Percentiles rank a stretch among this genome's conserved stretches.
phyloP scores from a whole-genome alignment of 1,284 basidiomycete genomes.

The Naganishia sp. region DNA sequence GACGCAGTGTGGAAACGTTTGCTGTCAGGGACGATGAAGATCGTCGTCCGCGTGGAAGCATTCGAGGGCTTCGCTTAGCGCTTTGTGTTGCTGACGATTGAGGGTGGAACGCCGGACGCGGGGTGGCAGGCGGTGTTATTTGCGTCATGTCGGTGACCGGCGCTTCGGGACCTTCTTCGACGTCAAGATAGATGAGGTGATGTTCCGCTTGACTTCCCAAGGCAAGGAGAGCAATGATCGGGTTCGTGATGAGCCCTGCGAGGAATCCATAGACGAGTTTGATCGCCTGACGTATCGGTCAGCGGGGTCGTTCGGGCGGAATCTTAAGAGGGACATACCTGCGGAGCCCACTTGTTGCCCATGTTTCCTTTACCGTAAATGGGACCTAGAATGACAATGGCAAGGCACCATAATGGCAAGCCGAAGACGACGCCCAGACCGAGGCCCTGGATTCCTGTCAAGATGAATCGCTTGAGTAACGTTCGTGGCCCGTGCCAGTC shows the following conservation, averaged over 20 bases:
- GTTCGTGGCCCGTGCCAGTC: not conserved
- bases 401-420: conserved; percentile 51
- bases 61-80: not conserved
- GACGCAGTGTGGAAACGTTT: conserved; percentile 41
- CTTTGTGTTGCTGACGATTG: not conserved
- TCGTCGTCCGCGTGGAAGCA: not conserved
- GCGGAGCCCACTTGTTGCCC: conserved; percentile 50
- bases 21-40: conserved; percentile 45
- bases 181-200: conserved; percentile 46
- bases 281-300: conserved; percentile 42
- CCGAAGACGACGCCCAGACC: conserved; percentile 51
- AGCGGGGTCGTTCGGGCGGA: not conserved
- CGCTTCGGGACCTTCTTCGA: conserved; percentile 28
- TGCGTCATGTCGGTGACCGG: conserved; percentile 27
- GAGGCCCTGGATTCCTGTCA: conserved; percentile 51
- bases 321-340: conserved; percentile 20
- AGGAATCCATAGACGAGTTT: conserved; percentile 52
- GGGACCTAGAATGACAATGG: conserved; percentile 51
- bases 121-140: conserved; percentile 14
- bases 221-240: conserved; percentile 51
- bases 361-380: conserved; percentile 50
- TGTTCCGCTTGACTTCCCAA: conserved; percentile 53
- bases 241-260: conserved; percentile 53
- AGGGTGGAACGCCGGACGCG: not conserved
- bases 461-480: conserved; percentile 42